Conservation (phyloP, 495 filamentous ascomycete genomes). For the Aspergillus affinis region DNA sequence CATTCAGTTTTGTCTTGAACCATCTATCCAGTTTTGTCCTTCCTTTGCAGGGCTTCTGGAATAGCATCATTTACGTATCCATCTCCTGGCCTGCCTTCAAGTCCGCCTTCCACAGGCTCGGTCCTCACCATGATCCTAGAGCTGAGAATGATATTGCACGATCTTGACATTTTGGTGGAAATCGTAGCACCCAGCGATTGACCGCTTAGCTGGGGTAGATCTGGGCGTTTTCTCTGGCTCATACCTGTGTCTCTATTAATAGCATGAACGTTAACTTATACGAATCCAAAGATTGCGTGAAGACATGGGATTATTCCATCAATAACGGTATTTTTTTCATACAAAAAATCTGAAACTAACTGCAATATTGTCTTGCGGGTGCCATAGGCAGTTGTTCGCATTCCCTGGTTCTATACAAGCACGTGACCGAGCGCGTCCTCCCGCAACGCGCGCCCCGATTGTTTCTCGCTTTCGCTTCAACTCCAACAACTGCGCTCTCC, state of each 20-base stretch:
- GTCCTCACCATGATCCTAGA: too few species aligned
- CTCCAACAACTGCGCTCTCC: neutral
- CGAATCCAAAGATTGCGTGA: neutral
- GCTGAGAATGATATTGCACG: neutral
- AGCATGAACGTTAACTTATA: neutral
- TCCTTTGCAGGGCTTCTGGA: conserved; percentile 87
- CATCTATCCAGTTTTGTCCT: conserved; percentile 72
- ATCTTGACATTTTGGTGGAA: neutral
- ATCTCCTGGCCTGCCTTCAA: conserved; percentile 51
- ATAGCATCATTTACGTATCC: conserved; percentile 73
- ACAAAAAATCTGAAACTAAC: too few species aligned
- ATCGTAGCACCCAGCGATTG: neutral
- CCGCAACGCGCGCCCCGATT: neutral
- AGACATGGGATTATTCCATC: neutral
- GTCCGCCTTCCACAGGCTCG: conserved; percentile 18
- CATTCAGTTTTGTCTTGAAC: conserved; percentile 59
- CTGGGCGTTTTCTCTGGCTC: neutral
- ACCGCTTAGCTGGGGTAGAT: neutral
- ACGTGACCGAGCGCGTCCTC: neutral
- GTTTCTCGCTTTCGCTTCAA: neutral
- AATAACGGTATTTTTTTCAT: neutral
- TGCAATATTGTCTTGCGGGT: too few species aligned
- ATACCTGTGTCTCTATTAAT: neutral
- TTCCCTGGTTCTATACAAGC: too few species aligned
- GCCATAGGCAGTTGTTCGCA: neutral